Conservation (phyloP, 495 filamentous ascomycete species). For the Friedmanniomyces simplex region DNA sequence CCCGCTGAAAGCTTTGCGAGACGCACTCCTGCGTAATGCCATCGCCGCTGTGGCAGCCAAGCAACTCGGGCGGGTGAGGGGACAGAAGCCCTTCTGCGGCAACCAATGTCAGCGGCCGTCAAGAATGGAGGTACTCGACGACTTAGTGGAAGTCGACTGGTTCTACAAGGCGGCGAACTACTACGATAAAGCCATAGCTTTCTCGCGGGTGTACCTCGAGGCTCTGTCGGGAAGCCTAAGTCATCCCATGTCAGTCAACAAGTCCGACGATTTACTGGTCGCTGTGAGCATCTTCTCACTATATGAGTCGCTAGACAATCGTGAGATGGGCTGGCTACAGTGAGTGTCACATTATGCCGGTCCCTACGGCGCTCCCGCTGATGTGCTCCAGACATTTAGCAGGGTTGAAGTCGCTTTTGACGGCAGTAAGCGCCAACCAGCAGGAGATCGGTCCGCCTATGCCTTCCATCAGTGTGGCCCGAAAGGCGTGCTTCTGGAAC, state of each 20-base stretch:
- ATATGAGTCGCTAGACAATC: slow-evolving; percentile 49
- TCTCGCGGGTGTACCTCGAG: slow-evolving; percentile 41
- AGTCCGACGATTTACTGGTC: slow-evolving; percentile 51
- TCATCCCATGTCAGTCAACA: slow-evolving; percentile 30
- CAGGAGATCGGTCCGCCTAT: background rate
- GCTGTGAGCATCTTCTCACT: slow-evolving; percentile 53
- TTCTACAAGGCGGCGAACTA: slow-evolving; percentile 50
- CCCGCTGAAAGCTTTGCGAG: slow-evolving; percentile 46
- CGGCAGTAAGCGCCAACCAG: slow-evolving; percentile 1
- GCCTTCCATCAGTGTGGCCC: slow-evolving; percentile 28
- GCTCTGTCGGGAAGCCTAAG: slow-evolving; percentile 31
- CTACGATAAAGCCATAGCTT: slow-evolving; percentile 54
- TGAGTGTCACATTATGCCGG: background rate
- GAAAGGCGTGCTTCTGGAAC: slow-evolving; percentile 55
- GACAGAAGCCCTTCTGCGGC: slow-evolving; percentile 39
- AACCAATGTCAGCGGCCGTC: slow-evolving; percentile 41
- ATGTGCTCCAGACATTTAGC: slow-evolving; percentile 9
- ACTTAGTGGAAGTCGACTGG: slow-evolving; percentile 41
- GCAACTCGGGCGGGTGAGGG: slow-evolving; percentile 46
- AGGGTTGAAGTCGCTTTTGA: slow-evolving; percentile 15
- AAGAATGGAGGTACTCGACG: slow-evolving; percentile 43
- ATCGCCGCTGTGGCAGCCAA: slow-evolving; percentile 55
- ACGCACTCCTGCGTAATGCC: slow-evolving; percentile 49
- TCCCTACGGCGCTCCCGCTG: background rate
- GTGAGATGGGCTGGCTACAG: slow-evolving; percentile 16